Conservation (phyloP, 225 moss, liverwort and hornwort species). For the Sphagnum contortum region DNA sequence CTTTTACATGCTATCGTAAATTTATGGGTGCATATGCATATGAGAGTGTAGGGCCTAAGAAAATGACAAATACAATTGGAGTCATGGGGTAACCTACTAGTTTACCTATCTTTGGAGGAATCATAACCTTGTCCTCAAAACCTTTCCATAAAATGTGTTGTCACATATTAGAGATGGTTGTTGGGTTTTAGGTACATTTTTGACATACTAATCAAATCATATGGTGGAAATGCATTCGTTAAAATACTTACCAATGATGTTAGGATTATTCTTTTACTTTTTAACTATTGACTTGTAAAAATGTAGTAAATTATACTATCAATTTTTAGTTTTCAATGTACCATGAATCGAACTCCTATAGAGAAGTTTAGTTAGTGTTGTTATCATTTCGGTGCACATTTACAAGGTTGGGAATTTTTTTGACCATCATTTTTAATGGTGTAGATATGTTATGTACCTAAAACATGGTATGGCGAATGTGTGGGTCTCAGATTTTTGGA, state of each 20-base stretch:
- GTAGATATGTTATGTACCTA: conserved; percentile 92
- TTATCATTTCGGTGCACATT: no score
- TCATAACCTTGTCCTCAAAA: conserved; percentile 43
- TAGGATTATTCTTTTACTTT: no score
- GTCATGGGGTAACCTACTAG: conserved; percentile 59
- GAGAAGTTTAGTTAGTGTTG: no score
- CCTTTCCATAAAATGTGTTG: conserved; percentile 89
- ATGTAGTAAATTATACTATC: no score
- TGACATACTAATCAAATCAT: no score
- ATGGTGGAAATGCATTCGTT: no score
- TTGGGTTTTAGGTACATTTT: conserved; percentile 75
- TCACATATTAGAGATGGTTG: conserved; percentile 82
- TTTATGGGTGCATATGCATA: conserved; percentile 77
- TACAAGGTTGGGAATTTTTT: no score
- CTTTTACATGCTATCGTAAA: conserved; percentile 74
- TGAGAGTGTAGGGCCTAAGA: conserved; percentile 63
- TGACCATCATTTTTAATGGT: not conserved
- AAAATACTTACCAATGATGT: no score
- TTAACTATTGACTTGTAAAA: no score
- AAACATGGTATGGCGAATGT: conserved; percentile 97
- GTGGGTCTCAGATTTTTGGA: conserved; percentile 90
- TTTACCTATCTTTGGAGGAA: conserved; percentile 50
- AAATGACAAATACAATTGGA: conserved; percentile 42
- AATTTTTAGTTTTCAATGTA: no score
- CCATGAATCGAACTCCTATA: no score